These are phyloP conservation scores for Byssoonygena ceratinophila DNA, from an alignment of 2,329 filamentous ascomycete genomes.

Conservation along the genomic window DNA sequence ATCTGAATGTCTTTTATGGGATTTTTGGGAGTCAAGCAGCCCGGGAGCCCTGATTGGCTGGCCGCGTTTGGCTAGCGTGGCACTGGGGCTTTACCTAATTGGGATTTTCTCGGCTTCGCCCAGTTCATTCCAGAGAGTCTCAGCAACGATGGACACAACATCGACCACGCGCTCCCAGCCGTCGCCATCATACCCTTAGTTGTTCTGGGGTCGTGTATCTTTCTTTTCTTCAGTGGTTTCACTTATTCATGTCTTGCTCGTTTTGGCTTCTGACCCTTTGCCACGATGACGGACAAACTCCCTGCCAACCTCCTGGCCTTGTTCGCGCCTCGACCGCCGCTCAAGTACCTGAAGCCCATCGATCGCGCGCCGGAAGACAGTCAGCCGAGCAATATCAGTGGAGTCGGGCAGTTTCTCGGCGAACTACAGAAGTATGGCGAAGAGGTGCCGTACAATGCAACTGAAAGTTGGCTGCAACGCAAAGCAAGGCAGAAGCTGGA, in stretches of 20 bases:
- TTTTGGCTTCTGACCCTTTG: not conserved
- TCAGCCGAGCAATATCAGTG: slow-evolving; percentile 60
- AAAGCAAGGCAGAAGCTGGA: slow-evolving; percentile 75
- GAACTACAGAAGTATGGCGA: slow-evolving; percentile 68
- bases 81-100: slow-evolving; percentile 4
- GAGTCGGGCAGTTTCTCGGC: slow-evolving; percentile 64
- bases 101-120: slow-evolving; percentile 6
- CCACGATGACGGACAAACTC: slow-evolving; percentile 83
- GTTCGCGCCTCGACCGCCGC: slow-evolving; percentile 84
- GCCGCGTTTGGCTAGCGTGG: slow-evolving; percentile 12
- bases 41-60: slow-evolving; percentile 20
- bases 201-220: not conserved
- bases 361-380: slow-evolving; percentile 77
- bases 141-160: not conserved
- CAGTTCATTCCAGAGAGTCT: too few species aligned
- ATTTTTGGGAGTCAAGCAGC: slow-evolving; percentile 7
- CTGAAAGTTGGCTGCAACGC: slow-evolving; percentile 84
- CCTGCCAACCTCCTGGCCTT: slow-evolving; percentile 85
- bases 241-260: not conserved
- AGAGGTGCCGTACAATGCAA: slow-evolving; percentile 64
- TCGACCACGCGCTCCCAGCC: not conserved
- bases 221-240: not conserved
- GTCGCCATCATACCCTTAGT: not conserved
- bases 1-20: not conserved
- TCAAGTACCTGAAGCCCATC: slow-evolving; percentile 75